Conservation (phyloP, 225 moss, liverwort and hornwort genomes). For the Pleurozium schreberi region DNA sequence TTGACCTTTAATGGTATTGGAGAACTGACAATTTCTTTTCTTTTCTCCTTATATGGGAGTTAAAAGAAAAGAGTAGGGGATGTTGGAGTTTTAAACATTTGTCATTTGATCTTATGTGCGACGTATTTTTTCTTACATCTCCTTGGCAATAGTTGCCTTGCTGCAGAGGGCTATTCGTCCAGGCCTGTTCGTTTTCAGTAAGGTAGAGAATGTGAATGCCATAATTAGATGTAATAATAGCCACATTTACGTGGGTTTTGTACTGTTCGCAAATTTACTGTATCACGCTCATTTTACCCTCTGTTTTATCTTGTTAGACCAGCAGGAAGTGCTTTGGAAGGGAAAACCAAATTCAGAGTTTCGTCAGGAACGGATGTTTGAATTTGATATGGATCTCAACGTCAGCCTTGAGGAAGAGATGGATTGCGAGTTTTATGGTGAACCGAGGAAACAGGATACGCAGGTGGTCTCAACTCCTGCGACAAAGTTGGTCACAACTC, state of each 20-base stretch:
- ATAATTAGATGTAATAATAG: not conserved
- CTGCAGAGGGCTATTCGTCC: not conserved
- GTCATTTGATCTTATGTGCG: not conserved
- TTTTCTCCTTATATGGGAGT: not conserved
- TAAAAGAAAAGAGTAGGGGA: not conserved
- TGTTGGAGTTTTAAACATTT: not conserved
- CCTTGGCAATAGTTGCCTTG: not conserved
- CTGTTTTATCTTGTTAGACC: conserved; percentile 27
- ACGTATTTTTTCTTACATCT: not conserved
- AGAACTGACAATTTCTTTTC: not conserved
- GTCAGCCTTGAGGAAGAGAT: conserved; percentile 53
- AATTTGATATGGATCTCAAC: conserved; percentile 56
- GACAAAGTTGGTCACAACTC: conserved; percentile 6
- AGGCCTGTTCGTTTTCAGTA: not conserved
- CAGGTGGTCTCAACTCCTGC: conserved; percentile 12
- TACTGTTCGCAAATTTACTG: not conserved
- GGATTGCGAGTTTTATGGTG: conserved; percentile 45
- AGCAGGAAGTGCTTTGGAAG: conserved; percentile 26
- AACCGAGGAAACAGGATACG: conserved; percentile 25
- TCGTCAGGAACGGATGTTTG: conserved; percentile 40
- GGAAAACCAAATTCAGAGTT: conserved; percentile 34
- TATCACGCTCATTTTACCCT: conserved; percentile 7
- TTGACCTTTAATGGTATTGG: not conserved
- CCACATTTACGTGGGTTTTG: not conserved
- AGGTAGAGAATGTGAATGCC: not conserved